A percentile compares a stretch with the other conserved stretches of the same genome.
Conservation (phyloP, 768 basidiomycete species). For the Bullera alba region DNA sequence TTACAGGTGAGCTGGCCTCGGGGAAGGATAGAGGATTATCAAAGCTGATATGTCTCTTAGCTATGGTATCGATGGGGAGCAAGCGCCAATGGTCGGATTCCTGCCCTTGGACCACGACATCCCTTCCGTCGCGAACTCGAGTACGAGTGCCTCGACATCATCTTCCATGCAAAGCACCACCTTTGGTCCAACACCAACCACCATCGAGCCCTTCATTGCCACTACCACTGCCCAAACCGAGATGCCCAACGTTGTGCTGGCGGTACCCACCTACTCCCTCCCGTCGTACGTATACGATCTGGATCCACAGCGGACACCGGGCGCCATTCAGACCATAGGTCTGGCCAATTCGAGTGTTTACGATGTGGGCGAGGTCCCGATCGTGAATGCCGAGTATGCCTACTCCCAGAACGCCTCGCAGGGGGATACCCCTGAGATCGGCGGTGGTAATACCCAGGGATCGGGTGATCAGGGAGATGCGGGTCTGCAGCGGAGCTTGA, state of each 20-base stretch:
- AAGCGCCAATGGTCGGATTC: constrained; percentile 41
- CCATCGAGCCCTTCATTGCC: constrained; percentile 11
- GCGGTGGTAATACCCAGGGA: too few relatives aligned
- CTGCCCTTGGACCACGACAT: constrained; percentile 18
- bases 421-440: too few relatives aligned
- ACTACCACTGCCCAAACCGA: constrained; percentile 13
- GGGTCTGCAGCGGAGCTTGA: too few relatives aligned
- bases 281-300: constrained; percentile 14
- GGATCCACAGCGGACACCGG: constrained; percentile 1
- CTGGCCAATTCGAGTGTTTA: constrained; percentile 17
- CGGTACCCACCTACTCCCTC: constrained; percentile 15
- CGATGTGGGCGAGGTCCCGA: constrained; percentile 12
- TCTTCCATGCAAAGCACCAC: constrained; percentile 1
- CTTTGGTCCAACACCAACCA: constrained; percentile 16
- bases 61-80: constrained; percentile 37
- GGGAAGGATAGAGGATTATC: background rate
- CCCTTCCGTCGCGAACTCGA: background rate
- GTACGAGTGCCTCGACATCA: background rate
- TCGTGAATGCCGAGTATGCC: too few relatives aligned
- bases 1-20: constrained; percentile 23
- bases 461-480: too few relatives aligned
- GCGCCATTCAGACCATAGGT: constrained; percentile 12
- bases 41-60: constrained; percentile 5
- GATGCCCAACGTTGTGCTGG: constrained; percentile 19
- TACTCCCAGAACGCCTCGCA: too few relatives aligned